phyloP scores from a whole-genome alignment of 2,329 filamentous ascomycete species.

The Tolypocladium cylindrosporum region DNA sequence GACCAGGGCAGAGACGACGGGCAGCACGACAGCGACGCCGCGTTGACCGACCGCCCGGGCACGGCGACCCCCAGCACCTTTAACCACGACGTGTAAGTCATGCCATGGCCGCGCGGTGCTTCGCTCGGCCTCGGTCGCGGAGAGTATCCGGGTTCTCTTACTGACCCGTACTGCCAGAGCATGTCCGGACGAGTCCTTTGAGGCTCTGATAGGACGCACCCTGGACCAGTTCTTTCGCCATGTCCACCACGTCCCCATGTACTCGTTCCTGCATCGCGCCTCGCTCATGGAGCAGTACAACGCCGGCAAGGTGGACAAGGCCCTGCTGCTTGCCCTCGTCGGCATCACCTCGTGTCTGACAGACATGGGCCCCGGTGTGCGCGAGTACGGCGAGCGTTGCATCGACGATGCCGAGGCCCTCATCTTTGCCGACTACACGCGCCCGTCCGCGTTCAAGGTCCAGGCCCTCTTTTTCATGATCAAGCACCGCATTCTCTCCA shows the following conservation, averaged over 20 bases:
- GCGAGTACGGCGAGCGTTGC: slow-evolving; percentile 42
- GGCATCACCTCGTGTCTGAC: slow-evolving; percentile 47
- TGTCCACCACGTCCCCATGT: slow-evolving; percentile 48
- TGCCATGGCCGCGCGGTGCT: not conserved
- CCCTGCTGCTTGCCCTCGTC: slow-evolving; percentile 42
- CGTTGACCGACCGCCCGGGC: slow-evolving; percentile 22
- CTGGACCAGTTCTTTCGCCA: slow-evolving; percentile 50
- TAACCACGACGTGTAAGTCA: slow-evolving; percentile 22
- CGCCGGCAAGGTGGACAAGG: slow-evolving; percentile 43
- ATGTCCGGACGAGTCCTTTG: slow-evolving; percentile 31
- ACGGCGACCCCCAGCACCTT: slow-evolving; percentile 22
- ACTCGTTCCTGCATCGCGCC: slow-evolving; percentile 48
- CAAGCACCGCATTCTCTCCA: slow-evolving; percentile 32
- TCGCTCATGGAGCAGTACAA: slow-evolving; percentile 51
- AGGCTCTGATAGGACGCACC: slow-evolving; percentile 39
- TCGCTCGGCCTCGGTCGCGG: not conserved
- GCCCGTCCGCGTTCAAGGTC: slow-evolving; percentile 46
- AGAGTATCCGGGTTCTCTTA: not conserved
- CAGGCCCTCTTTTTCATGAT: slow-evolving; percentile 35
- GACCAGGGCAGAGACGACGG: slow-evolving; percentile 12
- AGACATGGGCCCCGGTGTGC: slow-evolving; percentile 40
- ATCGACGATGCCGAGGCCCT: slow-evolving; percentile 44
- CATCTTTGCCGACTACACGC: slow-evolving; percentile 42
- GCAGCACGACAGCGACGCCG: slow-evolving; percentile 23
- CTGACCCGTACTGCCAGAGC: slow-evolving; percentile 11